phyloP scores from a whole-genome alignment of 2,329 filamentous ascomycete species.

The Sporothrix dimorphospora region DNA sequence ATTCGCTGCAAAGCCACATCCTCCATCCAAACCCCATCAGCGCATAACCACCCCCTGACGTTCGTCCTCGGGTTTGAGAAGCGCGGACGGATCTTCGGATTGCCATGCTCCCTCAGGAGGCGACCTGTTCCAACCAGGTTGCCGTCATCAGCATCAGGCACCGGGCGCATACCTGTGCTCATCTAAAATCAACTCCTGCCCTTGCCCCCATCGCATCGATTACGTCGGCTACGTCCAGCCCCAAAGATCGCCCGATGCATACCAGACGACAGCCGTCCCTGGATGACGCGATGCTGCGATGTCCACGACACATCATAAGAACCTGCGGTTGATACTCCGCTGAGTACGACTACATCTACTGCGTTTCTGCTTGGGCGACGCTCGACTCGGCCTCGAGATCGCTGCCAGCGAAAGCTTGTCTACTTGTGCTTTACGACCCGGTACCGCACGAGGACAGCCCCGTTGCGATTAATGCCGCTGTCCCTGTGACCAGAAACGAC shows the following conservation, averaged over 20 bases:
- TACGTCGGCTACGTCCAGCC: not conserved
- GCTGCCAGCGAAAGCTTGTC: not conserved
- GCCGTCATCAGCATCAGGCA: not conserved
- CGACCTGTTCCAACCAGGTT: slow-evolving; percentile 8
- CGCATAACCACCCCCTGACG: slow-evolving; percentile 6
- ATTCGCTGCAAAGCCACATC: not conserved
- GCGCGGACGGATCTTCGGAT: slow-evolving; percentile 20
- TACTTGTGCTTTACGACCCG: not conserved
- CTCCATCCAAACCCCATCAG: not conserved
- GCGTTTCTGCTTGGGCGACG: not conserved
- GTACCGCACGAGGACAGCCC: not conserved
- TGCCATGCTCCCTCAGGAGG: slow-evolving; percentile 1
- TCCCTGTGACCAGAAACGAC: not conserved
- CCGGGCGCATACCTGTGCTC: not conserved
- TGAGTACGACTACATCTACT: not conserved
- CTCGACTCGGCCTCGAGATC: slow-evolving; percentile 1
- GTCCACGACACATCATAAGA: not conserved
- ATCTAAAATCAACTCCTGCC: not conserved
- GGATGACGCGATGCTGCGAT: not conserved
- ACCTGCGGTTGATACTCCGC: not conserved
- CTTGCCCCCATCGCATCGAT: not conserved
- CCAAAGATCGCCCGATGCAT: not conserved
- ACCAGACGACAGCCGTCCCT: slow-evolving; percentile 13
- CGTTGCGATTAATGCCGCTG: not conserved
- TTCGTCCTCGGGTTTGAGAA: slow-evolving; percentile 6